Conservation (phyloP, 2,329 filamentous ascomycete species). For the Chrysoporthe cubensis region DNA sequence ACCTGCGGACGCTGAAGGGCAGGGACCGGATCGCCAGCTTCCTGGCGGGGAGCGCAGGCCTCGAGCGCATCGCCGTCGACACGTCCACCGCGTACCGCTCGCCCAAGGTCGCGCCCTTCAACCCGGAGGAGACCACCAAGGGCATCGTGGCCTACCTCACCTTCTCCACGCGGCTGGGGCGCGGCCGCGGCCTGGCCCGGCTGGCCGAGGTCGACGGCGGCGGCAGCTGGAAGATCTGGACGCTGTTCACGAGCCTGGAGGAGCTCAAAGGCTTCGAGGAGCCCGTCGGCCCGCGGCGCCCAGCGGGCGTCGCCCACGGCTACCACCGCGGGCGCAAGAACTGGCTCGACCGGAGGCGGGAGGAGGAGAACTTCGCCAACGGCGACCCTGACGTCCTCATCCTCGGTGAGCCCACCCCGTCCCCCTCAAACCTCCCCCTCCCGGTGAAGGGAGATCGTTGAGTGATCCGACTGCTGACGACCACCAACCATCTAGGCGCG, state of each 20-base stretch:
- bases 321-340: slow-evolving; percentile 57
- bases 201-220: slow-evolving; percentile 46
- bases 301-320: slow-evolving; percentile 61
- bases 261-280: slow-evolving; percentile 61
- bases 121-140: slow-evolving; percentile 50
- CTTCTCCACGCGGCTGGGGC: slow-evolving; percentile 56
- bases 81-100: slow-evolving; percentile 46
- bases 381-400: slow-evolving; percentile 58
- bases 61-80: slow-evolving; percentile 52
- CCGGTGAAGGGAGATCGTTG: too few species aligned
- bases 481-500: slow-evolving; percentile 44
- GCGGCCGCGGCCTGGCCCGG: slow-evolving; percentile 59
- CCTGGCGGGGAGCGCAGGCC: slow-evolving; percentile 43
- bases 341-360: slow-evolving; percentile 57
- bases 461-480: slow-evolving; percentile 14
- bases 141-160: slow-evolving; percentile 62
- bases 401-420: slow-evolving; percentile 45
- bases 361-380: slow-evolving; percentile 51
- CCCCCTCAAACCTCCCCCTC: too few species aligned
- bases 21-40: slow-evolving; percentile 45
- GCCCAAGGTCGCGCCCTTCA: slow-evolving; percentile 51
- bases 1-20: slow-evolving; percentile 55
- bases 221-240: slow-evolving; percentile 63
- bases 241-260: slow-evolving; percentile 62
- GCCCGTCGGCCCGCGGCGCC: slow-evolving; percentile 48